Percentiles rank a stretch among this genome's conserved stretches.
Evolutionary conservation across 768 basidiomycete genomes (phyloP).

Genomic region (Boletus tylopilopsis): DNA sequence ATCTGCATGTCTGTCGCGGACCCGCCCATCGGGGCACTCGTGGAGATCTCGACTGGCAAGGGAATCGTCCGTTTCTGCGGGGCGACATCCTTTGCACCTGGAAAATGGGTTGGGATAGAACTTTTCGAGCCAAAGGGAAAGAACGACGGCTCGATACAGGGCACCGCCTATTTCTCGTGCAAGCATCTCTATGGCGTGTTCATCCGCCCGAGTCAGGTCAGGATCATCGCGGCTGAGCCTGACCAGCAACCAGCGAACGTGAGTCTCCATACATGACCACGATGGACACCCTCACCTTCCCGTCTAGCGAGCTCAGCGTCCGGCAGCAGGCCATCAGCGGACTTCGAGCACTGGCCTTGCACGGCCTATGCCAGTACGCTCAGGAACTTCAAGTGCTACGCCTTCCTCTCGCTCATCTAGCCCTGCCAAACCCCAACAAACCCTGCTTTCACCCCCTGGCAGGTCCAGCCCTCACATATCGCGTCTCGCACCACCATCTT

Average conservation of each 20-base stretch:
- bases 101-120: constrained; percentile 96
- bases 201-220: constrained; percentile 82
- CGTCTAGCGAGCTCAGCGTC: constrained; percentile 30
- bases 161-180: constrained; percentile 79
- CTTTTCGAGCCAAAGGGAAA: constrained; percentile 82
- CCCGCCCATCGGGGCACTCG: constrained; percentile 65
- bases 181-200: constrained; percentile 79
- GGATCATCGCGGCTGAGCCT: constrained; percentile 41
- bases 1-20: constrained; percentile 40
- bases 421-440: constrained; percentile 46
- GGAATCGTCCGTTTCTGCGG: constrained; percentile 89
- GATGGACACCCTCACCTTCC: not conserved
- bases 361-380: constrained; percentile 41
- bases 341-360: constrained; percentile 48
- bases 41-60: constrained; percentile 74
- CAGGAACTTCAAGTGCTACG: constrained; percentile 29
- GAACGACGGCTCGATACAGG: constrained; percentile 90
- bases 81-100: constrained; percentile 74
- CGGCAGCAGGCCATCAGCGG: constrained; percentile 53
- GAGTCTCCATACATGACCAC: constrained; percentile 8
- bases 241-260: constrained; percentile 26
- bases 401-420: constrained; percentile 63
- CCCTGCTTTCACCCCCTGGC: constrained; percentile 30
- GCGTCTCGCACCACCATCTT: constrained; percentile 36
- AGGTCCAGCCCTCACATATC: constrained; percentile 23